Conservation (phyloP, 2,329 filamentous ascomycete species). For the Alternaria sp. region DNA sequence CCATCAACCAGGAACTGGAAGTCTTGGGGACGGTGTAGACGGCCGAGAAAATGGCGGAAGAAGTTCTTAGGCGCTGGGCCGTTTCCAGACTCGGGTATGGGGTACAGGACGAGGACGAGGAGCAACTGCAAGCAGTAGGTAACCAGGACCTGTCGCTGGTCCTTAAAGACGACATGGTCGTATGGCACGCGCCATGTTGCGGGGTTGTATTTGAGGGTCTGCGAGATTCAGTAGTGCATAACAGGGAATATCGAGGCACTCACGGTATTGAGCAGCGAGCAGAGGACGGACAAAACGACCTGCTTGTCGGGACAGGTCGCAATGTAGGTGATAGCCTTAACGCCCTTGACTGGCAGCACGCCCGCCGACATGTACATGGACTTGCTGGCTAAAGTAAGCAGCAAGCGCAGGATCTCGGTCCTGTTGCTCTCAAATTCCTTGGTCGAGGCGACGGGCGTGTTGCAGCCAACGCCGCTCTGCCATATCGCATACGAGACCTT, state of each 20-base stretch:
- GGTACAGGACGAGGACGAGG: conserved; percentile 84
- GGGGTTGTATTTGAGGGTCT: conserved; percentile 95
- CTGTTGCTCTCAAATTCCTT: conserved; percentile 94
- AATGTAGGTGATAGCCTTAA: conserved; percentile 85
- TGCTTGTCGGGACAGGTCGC: conserved; percentile 90
- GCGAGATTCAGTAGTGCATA: conserved; percentile 24
- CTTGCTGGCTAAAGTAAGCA: conserved; percentile 85
- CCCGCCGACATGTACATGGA: conserved; percentile 91
- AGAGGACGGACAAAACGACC: conserved; percentile 85
- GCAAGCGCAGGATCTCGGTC: conserved; percentile 83
- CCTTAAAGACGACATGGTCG: conserved; percentile 89
- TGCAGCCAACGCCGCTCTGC: conserved; percentile 97
- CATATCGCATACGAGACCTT: conserved; percentile 95
- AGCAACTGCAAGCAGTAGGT: conserved; percentile 91
- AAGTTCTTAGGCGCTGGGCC: conserved; percentile 79
- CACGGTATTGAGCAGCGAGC: conserved; percentile 93
- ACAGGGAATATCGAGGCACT: conserved; percentile 41
- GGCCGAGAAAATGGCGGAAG: conserved; percentile 89
- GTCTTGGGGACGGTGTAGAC: conserved; percentile 90
- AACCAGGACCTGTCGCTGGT: conserved; percentile 87
- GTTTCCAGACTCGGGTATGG: conserved; percentile 77
- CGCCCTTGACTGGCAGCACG: conserved; percentile 80
- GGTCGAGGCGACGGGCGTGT: conserved; percentile 83
- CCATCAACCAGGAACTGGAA: conserved; percentile 97
- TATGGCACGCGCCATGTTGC: conserved; percentile 93